phyloP scores from a whole-genome alignment of 176 grass and related monocot genomes.

The Thinopyrum elongatum region DNA sequence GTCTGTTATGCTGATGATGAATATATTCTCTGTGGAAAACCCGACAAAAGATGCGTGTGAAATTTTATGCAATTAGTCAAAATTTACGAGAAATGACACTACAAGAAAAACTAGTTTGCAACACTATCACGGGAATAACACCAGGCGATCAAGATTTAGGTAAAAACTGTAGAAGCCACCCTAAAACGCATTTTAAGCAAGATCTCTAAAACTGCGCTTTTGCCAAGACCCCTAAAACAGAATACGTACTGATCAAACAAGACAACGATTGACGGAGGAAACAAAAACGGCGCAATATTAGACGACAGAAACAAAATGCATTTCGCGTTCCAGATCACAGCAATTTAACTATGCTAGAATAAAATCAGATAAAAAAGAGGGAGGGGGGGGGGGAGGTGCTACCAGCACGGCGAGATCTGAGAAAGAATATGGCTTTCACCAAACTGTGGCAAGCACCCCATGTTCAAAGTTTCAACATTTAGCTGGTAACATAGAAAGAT shows the following conservation, averaged over 20 bases:
- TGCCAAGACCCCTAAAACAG: background rate
- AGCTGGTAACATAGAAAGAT: background rate
- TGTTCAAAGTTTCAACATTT: background rate
- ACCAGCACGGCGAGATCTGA: constrained; percentile 28
- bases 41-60: background rate
- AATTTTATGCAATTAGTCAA: background rate
- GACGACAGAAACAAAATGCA: background rate
- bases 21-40: background rate
- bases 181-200: background rate
- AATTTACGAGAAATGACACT: background rate
- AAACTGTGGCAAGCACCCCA: background rate
- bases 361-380: background rate
- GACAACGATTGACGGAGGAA: background rate
- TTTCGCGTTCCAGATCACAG: background rate
- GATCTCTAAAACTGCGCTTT: background rate
- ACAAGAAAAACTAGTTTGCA: background rate
- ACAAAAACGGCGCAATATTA: background rate
- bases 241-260: background rate
- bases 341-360: background rate
- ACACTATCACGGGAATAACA: background rate
- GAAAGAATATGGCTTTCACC: constrained; percentile 21
- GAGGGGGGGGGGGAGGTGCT: too few species aligned
- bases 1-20: background rate
- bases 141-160: background rate
- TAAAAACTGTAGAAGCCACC: background rate